Evolutionary conservation across 208 protist species (phyloP).

Genomic region (Trypanosoma avium): DNA sequence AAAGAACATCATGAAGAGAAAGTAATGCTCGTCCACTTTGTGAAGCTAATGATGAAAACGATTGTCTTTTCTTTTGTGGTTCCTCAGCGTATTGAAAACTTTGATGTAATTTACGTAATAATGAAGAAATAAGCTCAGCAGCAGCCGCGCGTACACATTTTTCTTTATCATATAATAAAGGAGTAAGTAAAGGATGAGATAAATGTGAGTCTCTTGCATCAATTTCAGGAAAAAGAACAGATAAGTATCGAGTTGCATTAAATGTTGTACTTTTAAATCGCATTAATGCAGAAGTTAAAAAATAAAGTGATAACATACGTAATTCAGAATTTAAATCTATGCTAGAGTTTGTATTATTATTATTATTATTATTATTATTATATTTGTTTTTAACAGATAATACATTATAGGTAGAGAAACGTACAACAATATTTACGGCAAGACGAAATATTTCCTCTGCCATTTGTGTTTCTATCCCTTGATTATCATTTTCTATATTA

Average conservation of each 20-base stretch:
- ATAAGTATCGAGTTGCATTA: slow-evolving; percentile 53
- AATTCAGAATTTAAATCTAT: slow-evolving; percentile 24
- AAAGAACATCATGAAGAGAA: slow-evolving; percentile 55
- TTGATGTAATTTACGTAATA: slow-evolving; percentile 57
- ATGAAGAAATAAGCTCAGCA: slow-evolving; percentile 29
- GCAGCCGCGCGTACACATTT: slow-evolving; percentile 38
- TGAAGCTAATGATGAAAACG: slow-evolving; percentile 67
- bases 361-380: not conserved
- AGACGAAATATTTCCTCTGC: slow-evolving; percentile 28
- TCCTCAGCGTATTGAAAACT: slow-evolving; percentile 81
- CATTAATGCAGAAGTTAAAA: slow-evolving; percentile 43
- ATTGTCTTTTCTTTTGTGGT: slow-evolving; percentile 42
- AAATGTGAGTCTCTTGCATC: slow-evolving; percentile 36
- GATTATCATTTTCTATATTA: slow-evolving; percentile 3
- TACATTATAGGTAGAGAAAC: slow-evolving; percentile 23
- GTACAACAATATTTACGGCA: slow-evolving; percentile 17
- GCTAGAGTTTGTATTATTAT: not conserved
- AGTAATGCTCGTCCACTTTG: slow-evolving; percentile 56
- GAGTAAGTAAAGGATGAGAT: slow-evolving; percentile 69
- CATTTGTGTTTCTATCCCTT: slow-evolving; percentile 4
- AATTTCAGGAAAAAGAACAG: slow-evolving; percentile 65
- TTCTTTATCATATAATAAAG: slow-evolving; percentile 45
- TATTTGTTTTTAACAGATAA: not conserved
- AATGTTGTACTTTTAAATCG: slow-evolving; percentile 62
- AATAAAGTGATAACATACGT: slow-evolving; percentile 41